Base-by-base conservation (phyloP, 495 filamentous ascomycete species). In the Penicillium pulvis region DNA sequence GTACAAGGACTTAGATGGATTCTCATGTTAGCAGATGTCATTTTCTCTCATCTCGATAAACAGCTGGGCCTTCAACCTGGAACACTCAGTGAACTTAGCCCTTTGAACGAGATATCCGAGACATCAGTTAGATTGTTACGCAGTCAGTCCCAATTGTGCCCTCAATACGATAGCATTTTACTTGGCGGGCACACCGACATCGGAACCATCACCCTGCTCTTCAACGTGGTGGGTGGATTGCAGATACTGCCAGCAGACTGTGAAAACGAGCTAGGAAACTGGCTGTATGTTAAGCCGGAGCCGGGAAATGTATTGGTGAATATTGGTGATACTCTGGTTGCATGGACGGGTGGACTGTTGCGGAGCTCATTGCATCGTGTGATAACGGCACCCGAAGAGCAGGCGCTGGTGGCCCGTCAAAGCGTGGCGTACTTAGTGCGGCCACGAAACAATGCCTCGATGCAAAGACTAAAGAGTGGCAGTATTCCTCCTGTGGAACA, bases 321-420 rank as follows among this genome's bases (percentile, higher is more conserved):
- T 53, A 48, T 77, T 8, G 77, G 75, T 9, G 77, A 79, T 52
- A 67, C 73, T 1, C 59, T 75, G 19, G 74, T 72, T 8, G 65
- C 74, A 55, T 75, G 71, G 63, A 75, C 72, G 4, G 70, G 65
- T 31, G 75, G 72, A 8, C 26, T 72, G 14, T 60, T 78, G 51
- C 66, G 69, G 14, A 68, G 59, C 39, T 62, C 57, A 2, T 51
- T 75, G 53, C 77, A 79, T 61, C 70, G 75, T 12, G 75, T 78
- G 7, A 58, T 68, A 5, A 57, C 60, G 2, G 58, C 75, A n/a
- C 74, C 69, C 0, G 71, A 72, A 17, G 68, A 71, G 51, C 75
- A 77, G 63, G 68, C 51, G 10, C 59, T 45, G 16, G 60, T 58
- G 12, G 50, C 57, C 9, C 49, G 71, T 11, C 61, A 67, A 30